Percentiles rank a stretch among this genome's conserved stretches.
Conservation (phyloP, 1,139 yeast genomes). For the Sugiyamaella pinicola region DNA sequence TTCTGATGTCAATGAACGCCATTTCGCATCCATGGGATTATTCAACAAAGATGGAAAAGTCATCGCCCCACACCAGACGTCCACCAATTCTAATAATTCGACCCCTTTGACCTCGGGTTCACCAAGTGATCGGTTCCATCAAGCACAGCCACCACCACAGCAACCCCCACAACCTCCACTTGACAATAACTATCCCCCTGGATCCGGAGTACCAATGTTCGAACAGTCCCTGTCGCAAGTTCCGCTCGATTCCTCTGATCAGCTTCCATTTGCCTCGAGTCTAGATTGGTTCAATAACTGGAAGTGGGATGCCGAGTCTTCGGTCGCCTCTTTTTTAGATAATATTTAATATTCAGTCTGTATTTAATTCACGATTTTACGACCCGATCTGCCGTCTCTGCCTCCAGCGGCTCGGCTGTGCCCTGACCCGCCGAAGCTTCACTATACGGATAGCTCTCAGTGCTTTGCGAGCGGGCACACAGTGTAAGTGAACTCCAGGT, state of each 20-base stretch:
- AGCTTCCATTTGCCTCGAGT: conserved; percentile 22
- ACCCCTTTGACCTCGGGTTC: neutral
- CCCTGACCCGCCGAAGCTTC: neutral
- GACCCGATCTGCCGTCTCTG: neutral
- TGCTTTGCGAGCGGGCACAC: no score
- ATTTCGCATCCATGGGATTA: conserved; percentile 43
- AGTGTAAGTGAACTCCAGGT: no score
- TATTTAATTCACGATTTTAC: neutral
- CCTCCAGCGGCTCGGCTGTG: neutral
- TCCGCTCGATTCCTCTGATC: neutral
- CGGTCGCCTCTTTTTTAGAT: conserved; percentile 29
- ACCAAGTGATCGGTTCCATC: conserved; percentile 8
- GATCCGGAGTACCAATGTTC: neutral
- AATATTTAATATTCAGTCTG: no score
- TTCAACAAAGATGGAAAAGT: conserved; percentile 28
- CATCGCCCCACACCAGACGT: conserved; percentile 19
- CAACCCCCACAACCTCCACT: neutral
- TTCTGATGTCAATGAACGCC: conserved; percentile 54
- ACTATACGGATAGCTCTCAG: no score
- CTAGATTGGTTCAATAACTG: conserved; percentile 38
- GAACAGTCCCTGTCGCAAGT: conserved; percentile 2
- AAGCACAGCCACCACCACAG: conserved; percentile 5
- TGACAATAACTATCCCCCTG: conserved; percentile 14
- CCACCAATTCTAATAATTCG: conserved; percentile 1
- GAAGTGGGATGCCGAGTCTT: conserved; percentile 32